Evolutionary conservation across 2,329 filamentous ascomycete genomes (phyloP), one percentile per base, ranked within the genome.

Genomic region (Ascocoryne sarcoides): DNA sequence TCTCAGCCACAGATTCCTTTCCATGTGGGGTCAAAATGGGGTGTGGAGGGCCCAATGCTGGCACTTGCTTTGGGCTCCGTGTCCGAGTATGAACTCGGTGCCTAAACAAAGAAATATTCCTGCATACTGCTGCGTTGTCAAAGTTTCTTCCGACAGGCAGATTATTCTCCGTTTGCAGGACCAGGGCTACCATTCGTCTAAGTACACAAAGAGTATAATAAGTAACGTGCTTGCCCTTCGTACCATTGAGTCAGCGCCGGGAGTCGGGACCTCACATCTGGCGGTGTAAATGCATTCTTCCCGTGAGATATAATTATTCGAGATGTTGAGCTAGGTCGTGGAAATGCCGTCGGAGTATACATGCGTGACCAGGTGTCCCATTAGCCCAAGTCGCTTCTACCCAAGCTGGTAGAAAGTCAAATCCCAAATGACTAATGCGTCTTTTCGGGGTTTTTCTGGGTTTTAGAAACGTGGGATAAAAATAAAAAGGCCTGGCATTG

Each of bases 261-360:
- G 49, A 46, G 39, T 46, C 46, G 43, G 54, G 51, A 57, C 54
- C 46, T 40, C 40, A 51, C 51, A 51, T 52, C 43, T 56, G 47
- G 55, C 55, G 55, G 55, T 57, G 55, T 50, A 51, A 50, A 47
- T 21, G 42, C 38, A 31, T 42, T 39, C 30, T 42, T 52, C 50
- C 50, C 49, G 49, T 53, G 47, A 49, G 50, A 47, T 44, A 41
- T 40, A n/a, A n/a, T n/a, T n/a, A n/a, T n/a, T n/a, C n/a, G n/a
- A n/a, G n/a, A n/a, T n/a, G n/a, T n/a, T n/a, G n/a, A n/a, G n/a
- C n/a, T n/a, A n/a, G n/a, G n/a, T n/a, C n/a, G n/a, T n/a, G n/a
- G n/a, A n/a, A n/a, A n/a, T n/a, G n/a, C n/a, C n/a, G n/a, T n/a
- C n/a, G n/a, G n/a, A n/a, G n/a, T n/a, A n/a, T n/a, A n/a, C n/a